Evolutionary conservation across 495 filamentous ascomycete species (phyloP).

Genomic region (Aspergillus wentii): DNA sequence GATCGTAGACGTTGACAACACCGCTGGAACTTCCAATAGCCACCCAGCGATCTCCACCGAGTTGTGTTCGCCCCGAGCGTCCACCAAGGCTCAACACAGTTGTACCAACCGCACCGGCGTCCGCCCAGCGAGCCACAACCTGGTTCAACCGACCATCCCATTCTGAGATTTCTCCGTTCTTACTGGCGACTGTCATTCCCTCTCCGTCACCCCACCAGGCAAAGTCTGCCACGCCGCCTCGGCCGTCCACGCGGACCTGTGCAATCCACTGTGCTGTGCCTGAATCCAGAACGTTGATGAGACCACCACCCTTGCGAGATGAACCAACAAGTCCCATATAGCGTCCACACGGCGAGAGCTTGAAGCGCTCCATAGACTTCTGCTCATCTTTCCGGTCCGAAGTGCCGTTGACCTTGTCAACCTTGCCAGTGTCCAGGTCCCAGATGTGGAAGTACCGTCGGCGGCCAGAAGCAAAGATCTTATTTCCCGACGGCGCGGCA

Average conservation of each 20-base stretch:
- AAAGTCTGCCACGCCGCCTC: constrained; percentile 80
- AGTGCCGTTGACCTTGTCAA: constrained; percentile 78
- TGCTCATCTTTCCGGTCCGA: constrained; percentile 71
- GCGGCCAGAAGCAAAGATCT: constrained; percentile 77
- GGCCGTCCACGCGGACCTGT: constrained; percentile 75
- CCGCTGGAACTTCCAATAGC: constrained; percentile 80
- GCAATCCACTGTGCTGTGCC: constrained; percentile 84
- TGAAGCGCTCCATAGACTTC: constrained; percentile 84
- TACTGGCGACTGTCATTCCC: constrained; percentile 70
- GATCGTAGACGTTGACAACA: constrained; percentile 90
- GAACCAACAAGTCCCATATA: constrained; percentile 78
- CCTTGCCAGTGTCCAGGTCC: constrained; percentile 73
- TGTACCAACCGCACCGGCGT: constrained; percentile 84
- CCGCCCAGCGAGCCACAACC: constrained; percentile 76
- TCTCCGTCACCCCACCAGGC: constrained; percentile 86
- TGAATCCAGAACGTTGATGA: constrained; percentile 79
- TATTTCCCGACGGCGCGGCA: constrained; percentile 40
- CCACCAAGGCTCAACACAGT: constrained; percentile 78
- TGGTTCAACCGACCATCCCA: constrained; percentile 63
- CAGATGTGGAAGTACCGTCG: constrained; percentile 92
- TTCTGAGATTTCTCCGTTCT: constrained; percentile 90
- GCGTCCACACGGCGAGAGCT: constrained; percentile 75
- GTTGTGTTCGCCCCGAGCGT: constrained; percentile 42
- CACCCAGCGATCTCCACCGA: constrained; percentile 85
- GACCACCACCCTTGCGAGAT: constrained; percentile 74